Evolutionary conservation across 768 basidiomycete genomes (phyloP), one percentile per base, ranked within the genome.

Genomic region (Gloeostereum incarnatum): DNA sequence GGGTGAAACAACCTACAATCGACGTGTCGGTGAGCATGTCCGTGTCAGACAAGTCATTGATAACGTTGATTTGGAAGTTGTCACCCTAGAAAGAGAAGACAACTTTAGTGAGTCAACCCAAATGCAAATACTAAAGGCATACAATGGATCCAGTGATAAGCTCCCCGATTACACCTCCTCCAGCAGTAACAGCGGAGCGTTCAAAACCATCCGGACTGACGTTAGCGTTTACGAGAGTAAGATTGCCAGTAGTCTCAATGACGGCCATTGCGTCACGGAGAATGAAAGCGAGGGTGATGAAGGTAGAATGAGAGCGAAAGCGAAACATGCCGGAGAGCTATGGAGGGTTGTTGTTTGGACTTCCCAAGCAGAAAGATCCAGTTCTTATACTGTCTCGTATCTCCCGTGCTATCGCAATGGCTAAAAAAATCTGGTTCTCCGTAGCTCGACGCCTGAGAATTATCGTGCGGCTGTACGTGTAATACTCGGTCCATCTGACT

Each of bases 11-110:
- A 41, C 48, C 21, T 30, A 50, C 46, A n/a, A 53, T 47, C 9
- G 48, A 65, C 10, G 69, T 69, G 7, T 47, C 52, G 22, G 51
- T 55, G n/a, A 58, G 39, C 69, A 72, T 67, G 1, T 61, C 49
- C 2, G 55, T 53, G 30, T 73, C 65, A 2, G 45, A 49, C 14
- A 71, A 55, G 16, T 44, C 9, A 34, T 73, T 60, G 11, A 56
- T 45, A 9, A 73, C 66, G 26, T 67, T 66, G 34, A 73, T 47
- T 17, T 40, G 30, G 9, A 36, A 36, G 3, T 13, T 36, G 18
- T 36, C 35, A 21, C 35, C 35, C 35, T 36, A 24, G n/a, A n/a
- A n/a, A n/a, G n/a, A n/a, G n/a, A n/a, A n/a, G n/a, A n/a, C n/a
- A 21, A 13, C 19, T 9, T 22, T 13, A 8, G 4, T 5, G n/a